Base-by-base conservation (phyloP, 2,329 filamentous ascomycete species). In the Hypoxylon sp. region DNA sequence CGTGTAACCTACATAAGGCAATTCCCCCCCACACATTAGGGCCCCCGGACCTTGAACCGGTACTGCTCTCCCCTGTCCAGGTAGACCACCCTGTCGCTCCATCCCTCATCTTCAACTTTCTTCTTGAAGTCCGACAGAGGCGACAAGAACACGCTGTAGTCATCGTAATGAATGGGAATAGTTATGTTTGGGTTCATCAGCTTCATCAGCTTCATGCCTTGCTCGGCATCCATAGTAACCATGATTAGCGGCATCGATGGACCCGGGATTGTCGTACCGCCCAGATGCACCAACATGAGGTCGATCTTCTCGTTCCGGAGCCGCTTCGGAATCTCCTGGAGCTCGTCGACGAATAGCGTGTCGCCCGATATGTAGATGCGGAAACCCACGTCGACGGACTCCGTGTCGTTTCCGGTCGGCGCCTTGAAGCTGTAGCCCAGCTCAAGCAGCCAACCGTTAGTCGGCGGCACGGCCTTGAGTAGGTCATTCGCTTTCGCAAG, bases 141-240 rank as follows among this genome's bases (percentile, higher is more conserved):
- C 17, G 83, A 86, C 56, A 86, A 62, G 68, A 90, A 87, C 2
- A 87, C 85, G 65, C 85, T 82, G 68, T 91, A 90, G 68, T 89
- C 87, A 72, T 89, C 87, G 70, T 82, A 89, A 71, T 89, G 87
- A 37, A 89, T 84, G 3, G 87, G 87, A 46, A 91, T 85, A 5
- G 86, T 89, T 51, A 89, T 58, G 22, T 88, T 84, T 67, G 87
- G 85, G 28, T 86, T 77, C 30, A 91, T 82, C 59, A 90, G 68
- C 68, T 80, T 77, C 73, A 91, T 84, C 64, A 91, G 72, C 75
- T 88, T 76, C 26, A 90, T 68, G 0, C 87, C 87, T 73, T 89
- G 85, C 70, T 82, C 79, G 20, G 84, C 87, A 73, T 90, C 87
- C 87, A 91, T 91, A 0, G 87, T 90, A 2, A 90, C 85, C 87